Conservation (phyloP, 805 yeast species). For the Wickerhamiella shivajii region DNA sequence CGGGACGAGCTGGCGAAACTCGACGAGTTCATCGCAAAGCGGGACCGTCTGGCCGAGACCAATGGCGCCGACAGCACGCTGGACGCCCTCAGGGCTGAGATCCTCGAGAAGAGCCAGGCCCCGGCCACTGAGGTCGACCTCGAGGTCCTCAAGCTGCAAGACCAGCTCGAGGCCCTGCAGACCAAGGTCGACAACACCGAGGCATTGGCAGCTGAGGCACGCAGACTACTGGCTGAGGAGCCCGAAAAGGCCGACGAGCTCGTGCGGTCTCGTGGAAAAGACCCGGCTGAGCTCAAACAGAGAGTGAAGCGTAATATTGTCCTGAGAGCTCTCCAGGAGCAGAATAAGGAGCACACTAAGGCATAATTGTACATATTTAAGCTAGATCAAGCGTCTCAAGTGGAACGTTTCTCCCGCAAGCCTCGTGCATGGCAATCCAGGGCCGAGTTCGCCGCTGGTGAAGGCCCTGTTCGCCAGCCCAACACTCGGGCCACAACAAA, state of each 20-base stretch:
- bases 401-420: no score
- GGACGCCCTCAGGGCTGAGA: conserved; percentile 14
- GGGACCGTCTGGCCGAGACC: conserved; percentile 24
- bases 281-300: conserved; percentile 31
- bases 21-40: conserved; percentile 38
- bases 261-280: conserved; percentile 25
- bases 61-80: conserved; percentile 16
- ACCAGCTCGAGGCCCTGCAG: conserved; percentile 25
- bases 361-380: no score
- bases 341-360: no score
- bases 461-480: no score
- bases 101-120: conserved; percentile 20
- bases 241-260: conserved; percentile 28
- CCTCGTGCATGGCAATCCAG: no score
- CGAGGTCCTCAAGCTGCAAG: conserved; percentile 28
- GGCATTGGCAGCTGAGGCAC: conserved; percentile 16
- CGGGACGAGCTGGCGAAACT: conserved; percentile 51
- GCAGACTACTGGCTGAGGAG: conserved; percentile 22
- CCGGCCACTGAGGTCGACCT: conserved; percentile 27
- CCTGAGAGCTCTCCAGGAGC: conserved; percentile 33
- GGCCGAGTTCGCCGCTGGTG: no score
- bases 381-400: no score
- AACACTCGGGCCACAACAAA: no score
- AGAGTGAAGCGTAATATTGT: conserved; percentile 56
- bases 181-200: conserved; percentile 19